phyloP scores from a whole-genome alignment of 495 filamentous ascomycete genomes.

The Trichocladium antarcticum region DNA sequence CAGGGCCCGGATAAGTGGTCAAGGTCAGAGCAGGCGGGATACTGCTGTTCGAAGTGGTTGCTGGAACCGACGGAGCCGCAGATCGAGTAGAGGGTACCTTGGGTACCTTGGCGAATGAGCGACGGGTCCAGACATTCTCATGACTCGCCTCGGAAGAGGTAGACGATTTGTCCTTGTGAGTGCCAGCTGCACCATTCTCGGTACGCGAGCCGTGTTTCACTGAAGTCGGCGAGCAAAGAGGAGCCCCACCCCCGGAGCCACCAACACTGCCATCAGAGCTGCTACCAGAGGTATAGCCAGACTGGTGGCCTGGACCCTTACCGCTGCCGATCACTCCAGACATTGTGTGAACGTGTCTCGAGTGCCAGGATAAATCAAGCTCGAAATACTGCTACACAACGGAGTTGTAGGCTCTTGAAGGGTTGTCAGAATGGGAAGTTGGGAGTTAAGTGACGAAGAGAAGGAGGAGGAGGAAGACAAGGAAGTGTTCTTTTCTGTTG shows the following conservation, averaged over 20 bases:
- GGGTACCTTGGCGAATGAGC: too few relatives aligned
- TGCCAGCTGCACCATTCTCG: neutral
- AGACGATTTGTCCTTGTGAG: neutral
- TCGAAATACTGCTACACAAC: too few relatives aligned
- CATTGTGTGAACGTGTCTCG: neutral
- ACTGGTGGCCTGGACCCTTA: neutral
- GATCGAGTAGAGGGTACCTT: too few relatives aligned
- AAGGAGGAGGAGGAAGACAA: too few relatives aligned
- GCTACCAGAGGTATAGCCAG: neutral
- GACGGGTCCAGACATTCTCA: too few relatives aligned
- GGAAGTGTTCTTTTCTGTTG: too few relatives aligned
- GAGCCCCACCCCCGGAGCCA: conserved; percentile 1
- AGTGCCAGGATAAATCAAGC: too few relatives aligned
- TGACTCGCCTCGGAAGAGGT: too few relatives aligned
- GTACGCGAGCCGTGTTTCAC: neutral
- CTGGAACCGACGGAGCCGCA: too few relatives aligned
- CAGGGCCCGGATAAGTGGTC: neutral
- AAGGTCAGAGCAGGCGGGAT: neutral
- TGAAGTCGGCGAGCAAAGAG: neutral
- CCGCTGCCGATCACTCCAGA: neutral
- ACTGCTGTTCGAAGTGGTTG: neutral
- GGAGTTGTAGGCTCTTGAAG: too few relatives aligned
- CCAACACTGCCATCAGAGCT: neutral
- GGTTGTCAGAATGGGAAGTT: too few relatives aligned
- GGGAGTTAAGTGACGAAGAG: too few relatives aligned